Base-by-base conservation (phyloP, 2,329 filamentous ascomycete genomes). In the Xylariaceae sp. region DNA sequence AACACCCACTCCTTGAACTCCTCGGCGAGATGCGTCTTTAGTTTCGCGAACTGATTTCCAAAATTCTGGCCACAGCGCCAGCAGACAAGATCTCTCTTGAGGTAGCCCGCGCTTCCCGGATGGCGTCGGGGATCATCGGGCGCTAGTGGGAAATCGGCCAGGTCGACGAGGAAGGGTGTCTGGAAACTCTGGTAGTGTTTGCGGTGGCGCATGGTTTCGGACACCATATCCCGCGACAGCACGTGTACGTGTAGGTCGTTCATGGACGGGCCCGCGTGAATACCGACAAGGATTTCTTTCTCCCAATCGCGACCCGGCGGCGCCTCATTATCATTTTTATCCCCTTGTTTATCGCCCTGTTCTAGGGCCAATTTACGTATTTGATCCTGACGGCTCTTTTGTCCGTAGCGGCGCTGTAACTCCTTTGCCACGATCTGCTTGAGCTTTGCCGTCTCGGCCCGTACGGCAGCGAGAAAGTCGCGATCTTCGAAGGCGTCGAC, bases 151-250 rank as follows among this genome's bases (percentile, higher is more conserved):
- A 97, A 93, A 61, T 92, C 89, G 18, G 85, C 85, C 30, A 97
- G 69, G 13, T 82, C 79, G 10, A 97, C 83, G 18, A 99, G 83
- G 72, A 97, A 99, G 2, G 83, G 82, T 55, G 92, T 95, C 37
- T 84, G 86, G 75, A 97, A 97, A 64, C 89, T 94, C 70, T 94
- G 90, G 75, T 97, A 97, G 75, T 97, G 94, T 72, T 92, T 93
- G 64, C 86, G 81, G 71, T 93, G 86, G 75, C 87, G 90, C 73
- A 97, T 66, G 51, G 80, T 81, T 9, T 83, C 80, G 44, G 88
- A 91, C 67, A 85, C 80, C 80, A 90, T 88, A 72, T 99, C 94
- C 15, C 84, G 79, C 45, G 89, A 90, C 59, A 97, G 75, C 35
- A 97, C 85, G 73, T 99, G 94, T 3, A 97, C 80, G 74, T 99